Percentiles rank a stretch among this genome's conserved stretches.
These are phyloP conservation scores for Xylaria sp. DNA, from an alignment of 2,329 filamentous ascomycete genomes.

Conservation along the genomic window DNA sequence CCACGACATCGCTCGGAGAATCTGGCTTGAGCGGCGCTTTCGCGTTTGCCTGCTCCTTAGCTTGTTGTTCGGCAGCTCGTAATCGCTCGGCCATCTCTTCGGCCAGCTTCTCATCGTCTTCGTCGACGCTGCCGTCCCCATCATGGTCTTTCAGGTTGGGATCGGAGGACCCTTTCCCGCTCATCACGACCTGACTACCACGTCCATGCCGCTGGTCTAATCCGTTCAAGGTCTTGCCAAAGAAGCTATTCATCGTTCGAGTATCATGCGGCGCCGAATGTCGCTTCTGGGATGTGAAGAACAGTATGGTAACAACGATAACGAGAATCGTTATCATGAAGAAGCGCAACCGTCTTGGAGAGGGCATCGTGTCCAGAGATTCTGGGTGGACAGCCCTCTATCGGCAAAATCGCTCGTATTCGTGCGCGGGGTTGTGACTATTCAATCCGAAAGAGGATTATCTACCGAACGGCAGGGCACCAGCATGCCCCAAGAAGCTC, in stretches of 20 bases:
- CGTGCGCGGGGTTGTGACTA: background rate
- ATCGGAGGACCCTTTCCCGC: constrained; percentile 45
- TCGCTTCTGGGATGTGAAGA: constrained; percentile 70
- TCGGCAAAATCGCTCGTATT: background rate
- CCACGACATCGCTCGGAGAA: constrained; percentile 61
- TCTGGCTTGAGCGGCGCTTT: constrained; percentile 68
- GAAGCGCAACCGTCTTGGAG: constrained; percentile 71
- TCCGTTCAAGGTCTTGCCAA: constrained; percentile 63
- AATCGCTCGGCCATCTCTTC: constrained; percentile 65
- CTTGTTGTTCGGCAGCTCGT: constrained; percentile 70
- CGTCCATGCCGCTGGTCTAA: constrained; percentile 49
- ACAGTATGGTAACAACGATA: constrained; percentile 70
- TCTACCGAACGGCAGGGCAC: constrained; percentile 28
- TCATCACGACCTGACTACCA: constrained; percentile 47
- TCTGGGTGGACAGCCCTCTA: background rate
- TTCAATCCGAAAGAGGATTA: background rate
- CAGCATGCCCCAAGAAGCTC: constrained; percentile 30
- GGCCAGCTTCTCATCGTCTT: constrained; percentile 60
- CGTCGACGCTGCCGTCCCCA: constrained; percentile 60
- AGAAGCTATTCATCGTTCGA: constrained; percentile 59
- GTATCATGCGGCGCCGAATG: constrained; percentile 54
- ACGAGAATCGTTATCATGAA: constrained; percentile 68
- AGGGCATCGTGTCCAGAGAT: constrained; percentile 60
- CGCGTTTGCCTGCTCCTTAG: constrained; percentile 70
- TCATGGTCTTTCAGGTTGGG: constrained; percentile 55